These are phyloP conservation scores for Coemansia furcata DNA, from an alignment of 192 early-diverging fungal genomes.

Conservation along the genomic window DNA sequence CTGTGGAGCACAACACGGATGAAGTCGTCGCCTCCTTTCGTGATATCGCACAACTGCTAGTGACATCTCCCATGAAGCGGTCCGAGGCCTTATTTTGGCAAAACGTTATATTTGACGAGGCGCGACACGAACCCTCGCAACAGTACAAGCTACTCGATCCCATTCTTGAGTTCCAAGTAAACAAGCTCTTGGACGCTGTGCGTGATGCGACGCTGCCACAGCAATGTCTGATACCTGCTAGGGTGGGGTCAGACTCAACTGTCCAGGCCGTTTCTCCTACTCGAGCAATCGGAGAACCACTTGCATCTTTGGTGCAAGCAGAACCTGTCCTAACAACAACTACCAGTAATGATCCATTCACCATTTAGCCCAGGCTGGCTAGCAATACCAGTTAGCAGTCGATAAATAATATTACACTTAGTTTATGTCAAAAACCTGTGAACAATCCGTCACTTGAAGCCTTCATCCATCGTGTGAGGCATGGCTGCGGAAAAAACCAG, in stretches of 20 bases:
- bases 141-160: conserved; percentile 54
- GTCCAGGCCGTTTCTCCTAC: background rate
- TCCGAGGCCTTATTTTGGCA: conserved; percentile 37
- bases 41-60: background rate
- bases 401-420: background rate
- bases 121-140: conserved; percentile 40
- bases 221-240: conserved; percentile 17
- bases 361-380: background rate
- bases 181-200: conserved; percentile 42
- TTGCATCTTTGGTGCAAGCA: background rate
- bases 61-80: background rate
- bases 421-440: background rate
- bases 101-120: conserved; percentile 35
- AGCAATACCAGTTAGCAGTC: background rate
- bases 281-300: background rate
- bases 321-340: background rate
- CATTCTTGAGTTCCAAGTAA: conserved; percentile 45
- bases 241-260: background rate
- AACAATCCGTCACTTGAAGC: background rate
- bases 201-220: conserved; percentile 23
- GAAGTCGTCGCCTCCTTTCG: background rate
- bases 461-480: conserved; percentile 12
- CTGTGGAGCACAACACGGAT: background rate
- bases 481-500: conserved; percentile 58
- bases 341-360: background rate